phyloP scores from a whole-genome alignment of 305 asterid genomes.

The Vinca major region DNA sequence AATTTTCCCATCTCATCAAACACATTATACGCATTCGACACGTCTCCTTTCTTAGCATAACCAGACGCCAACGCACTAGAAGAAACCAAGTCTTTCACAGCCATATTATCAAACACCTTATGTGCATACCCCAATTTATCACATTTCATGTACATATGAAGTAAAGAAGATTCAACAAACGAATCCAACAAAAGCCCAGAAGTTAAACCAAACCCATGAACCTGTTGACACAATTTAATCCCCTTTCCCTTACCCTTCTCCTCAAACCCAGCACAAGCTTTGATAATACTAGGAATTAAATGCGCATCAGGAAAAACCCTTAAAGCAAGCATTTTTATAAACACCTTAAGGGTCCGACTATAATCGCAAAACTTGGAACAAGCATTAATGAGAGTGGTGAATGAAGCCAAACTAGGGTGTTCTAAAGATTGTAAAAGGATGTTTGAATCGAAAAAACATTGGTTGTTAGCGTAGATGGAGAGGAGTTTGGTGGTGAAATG shows the following conservation, averaged over 20 bases:
- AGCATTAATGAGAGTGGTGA: constrained; percentile 45
- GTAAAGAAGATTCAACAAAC: constrained; percentile 56
- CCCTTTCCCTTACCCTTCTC: neutral
- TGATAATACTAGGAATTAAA: constrained; percentile 51
- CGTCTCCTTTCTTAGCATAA: constrained; percentile 70
- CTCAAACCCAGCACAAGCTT: constrained; percentile 55
- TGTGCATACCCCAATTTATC: constrained; percentile 38
- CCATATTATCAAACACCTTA: constrained; percentile 45
- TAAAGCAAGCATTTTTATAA: constrained; percentile 31
- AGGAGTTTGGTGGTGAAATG: constrained; percentile 39
- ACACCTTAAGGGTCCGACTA: constrained; percentile 30
- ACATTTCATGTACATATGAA: constrained; percentile 68
- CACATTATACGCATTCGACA: constrained; percentile 34
- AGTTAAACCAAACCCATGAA: constrained; percentile 56
- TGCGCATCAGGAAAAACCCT: constrained; percentile 49
- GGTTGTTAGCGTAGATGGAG: constrained; percentile 46
- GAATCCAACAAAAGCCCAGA: constrained; percentile 50
- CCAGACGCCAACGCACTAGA: constrained; percentile 77
- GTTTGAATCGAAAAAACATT: constrained; percentile 31
- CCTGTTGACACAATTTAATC: constrained; percentile 44
- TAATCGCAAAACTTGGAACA: constrained; percentile 42
- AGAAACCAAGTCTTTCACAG: constrained; percentile 49
- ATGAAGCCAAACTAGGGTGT: constrained; percentile 34
- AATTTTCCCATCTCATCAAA: constrained; percentile 32
- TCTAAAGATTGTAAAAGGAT: constrained; percentile 29